Conservation (phyloP, 441 rosid species). For the Gossypium gossypioides region DNA sequence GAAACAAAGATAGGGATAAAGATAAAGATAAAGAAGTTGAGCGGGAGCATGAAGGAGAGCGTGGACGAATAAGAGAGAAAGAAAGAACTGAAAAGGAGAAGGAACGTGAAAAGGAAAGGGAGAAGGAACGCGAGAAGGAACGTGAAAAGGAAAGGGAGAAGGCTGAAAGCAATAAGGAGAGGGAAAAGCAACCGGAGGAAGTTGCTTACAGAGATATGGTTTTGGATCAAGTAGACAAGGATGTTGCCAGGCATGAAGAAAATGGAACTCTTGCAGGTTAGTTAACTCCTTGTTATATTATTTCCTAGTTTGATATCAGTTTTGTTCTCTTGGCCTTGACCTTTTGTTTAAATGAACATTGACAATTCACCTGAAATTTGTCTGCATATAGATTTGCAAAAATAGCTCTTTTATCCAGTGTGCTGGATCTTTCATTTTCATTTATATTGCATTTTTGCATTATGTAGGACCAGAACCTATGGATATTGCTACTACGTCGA, state of each 20-base stretch:
- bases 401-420: neutral
- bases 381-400: neutral
- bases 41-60: slow-evolving; percentile 39
- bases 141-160: slow-evolving; percentile 36
- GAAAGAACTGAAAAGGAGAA: slow-evolving; percentile 32
- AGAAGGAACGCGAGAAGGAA: slow-evolving; percentile 24
- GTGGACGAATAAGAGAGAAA: slow-evolving; percentile 54
- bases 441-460: neutral
- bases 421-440: neutral
- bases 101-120: slow-evolving; percentile 35
- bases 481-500: slow-evolving; percentile 47
- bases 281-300: slow-evolving; percentile 10
- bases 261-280: slow-evolving; percentile 53
- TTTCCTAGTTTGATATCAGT: neutral
- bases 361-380: neutral
- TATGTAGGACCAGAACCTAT: slow-evolving; percentile 58
- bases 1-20: slow-evolving; percentile 45
- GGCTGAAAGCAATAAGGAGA: slow-evolving; percentile 43
- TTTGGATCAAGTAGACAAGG: slow-evolving; percentile 48
- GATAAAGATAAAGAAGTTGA: slow-evolving; percentile 29
- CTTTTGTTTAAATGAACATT: neutral
- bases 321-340: neutral
- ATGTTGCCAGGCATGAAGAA: slow-evolving; percentile 38
- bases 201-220: slow-evolving; percentile 37
- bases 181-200: slow-evolving; percentile 53